Conservation (phyloP, 768 basidiomycete genomes). For the Daedalea quercina region DNA sequence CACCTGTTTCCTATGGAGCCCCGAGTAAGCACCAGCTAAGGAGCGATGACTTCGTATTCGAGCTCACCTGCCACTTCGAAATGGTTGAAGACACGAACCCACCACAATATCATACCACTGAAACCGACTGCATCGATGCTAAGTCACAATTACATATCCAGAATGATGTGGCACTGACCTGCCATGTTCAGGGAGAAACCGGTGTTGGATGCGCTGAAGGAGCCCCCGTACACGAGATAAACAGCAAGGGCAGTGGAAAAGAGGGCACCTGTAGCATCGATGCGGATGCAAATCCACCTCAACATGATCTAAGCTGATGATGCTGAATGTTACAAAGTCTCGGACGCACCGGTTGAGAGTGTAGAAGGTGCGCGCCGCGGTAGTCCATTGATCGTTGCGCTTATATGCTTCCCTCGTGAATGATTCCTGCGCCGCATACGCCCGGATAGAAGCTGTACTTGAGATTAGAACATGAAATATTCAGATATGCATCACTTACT, state of each 20-base stretch:
- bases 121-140: conserved; percentile 37
- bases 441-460: conserved; percentile 40
- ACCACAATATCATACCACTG: conserved; percentile 49
- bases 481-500: conserved; percentile 19
- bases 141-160: not conserved
- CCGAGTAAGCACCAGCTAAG: not conserved
- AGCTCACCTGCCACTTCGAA: conserved; percentile 38
- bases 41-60: not conserved
- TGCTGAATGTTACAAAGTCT: not conserved
- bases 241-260: conserved; percentile 47
- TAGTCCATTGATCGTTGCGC: conserved; percentile 42
- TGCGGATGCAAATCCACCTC: conserved; percentile 42
- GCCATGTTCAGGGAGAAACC: conserved; percentile 39
- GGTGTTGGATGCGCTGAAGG: conserved; percentile 34
- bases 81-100: conserved; percentile 37
- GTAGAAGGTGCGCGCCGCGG: conserved; percentile 38
- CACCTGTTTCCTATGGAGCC: conserved; percentile 28
- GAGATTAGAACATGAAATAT: not conserved
- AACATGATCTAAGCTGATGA: not conserved
- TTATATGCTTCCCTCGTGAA: conserved; percentile 35
- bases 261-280: conserved; percentile 48
- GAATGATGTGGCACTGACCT: conserved; percentile 15
- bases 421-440: conserved; percentile 45
- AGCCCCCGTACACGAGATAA: conserved; percentile 43
- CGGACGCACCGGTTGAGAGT: conserved; percentile 30